Evolutionary conservation across 164 flowering plant genomes (phyloP).

Genomic region (Vitis amurensis): DNA sequence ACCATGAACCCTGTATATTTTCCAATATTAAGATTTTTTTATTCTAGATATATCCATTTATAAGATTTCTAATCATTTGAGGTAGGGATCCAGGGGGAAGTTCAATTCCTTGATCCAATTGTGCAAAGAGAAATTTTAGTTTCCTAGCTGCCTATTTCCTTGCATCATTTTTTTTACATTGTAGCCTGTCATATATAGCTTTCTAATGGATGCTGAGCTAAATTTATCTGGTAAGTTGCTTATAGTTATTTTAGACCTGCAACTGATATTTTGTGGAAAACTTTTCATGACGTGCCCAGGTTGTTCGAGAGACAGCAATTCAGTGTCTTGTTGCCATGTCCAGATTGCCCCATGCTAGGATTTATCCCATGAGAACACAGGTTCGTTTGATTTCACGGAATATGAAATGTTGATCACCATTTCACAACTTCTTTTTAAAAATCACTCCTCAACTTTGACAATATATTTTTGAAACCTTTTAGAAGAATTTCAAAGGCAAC

Average conservation of each 20-base stretch:
- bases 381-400: slow-evolving; percentile 30
- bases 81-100: background rate
- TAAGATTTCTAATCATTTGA: too few species aligned
- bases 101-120: too few species aligned
- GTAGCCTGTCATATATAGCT: background rate
- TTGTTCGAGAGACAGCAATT: slow-evolving; percentile 88
- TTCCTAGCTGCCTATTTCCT: background rate
- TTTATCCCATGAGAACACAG: slow-evolving; percentile 77
- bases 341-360: slow-evolving; percentile 61
- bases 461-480: background rate
- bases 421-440: background rate
- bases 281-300: slow-evolving; percentile 37
- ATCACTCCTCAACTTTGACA: background rate
- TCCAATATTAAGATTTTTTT: too few species aligned
- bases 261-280: background rate
- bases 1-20: too few species aligned
- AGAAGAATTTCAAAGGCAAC: too few species aligned
- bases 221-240: background rate
- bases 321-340: slow-evolving; percentile 88
- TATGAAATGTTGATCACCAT: background rate
- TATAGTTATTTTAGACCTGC: background rate
- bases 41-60: too few species aligned
- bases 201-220: background rate
- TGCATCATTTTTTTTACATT: slow-evolving; percentile 6
- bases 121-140: background rate